Evolutionary conservation across 768 basidiomycete species (phyloP), one percentile per base, ranked within the genome.

Genomic region (Lyophyllum shimeji): DNA sequence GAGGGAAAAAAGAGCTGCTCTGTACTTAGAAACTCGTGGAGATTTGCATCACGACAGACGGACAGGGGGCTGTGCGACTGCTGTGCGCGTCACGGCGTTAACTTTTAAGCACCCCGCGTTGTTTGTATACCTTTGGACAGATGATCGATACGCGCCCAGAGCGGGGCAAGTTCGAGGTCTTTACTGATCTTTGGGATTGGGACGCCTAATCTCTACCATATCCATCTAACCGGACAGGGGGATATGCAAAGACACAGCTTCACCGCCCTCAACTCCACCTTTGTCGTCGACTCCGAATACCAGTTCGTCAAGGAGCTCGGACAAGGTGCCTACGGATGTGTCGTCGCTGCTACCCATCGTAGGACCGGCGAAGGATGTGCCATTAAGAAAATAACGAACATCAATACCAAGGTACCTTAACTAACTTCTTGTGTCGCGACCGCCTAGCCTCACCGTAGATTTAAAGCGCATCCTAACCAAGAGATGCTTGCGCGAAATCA

Each of bases 231-330:
- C 48, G 53, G 23, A 56, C 53, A 62, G 53, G 60, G 50, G 60
- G 69, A 58, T 61, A 87, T 89, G 83, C 84, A 86, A 66, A 78
- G 90, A 57, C 89, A 90, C 68, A 84, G 81, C 39, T 93, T 95
- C 74, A 86, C 81, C 58, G 81, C 93, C 3, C 84, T 95, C 65
- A 91, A 90, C 69, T 92, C 91, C 52, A 88, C 82, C 47, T 95
- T 95, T 67, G 74, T 93, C 58, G 91, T 96, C 69, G 93, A 95
- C 66, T 78, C 86, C 13, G 88, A 92, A 71, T 97, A 95, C 65
- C 84, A 90, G 67, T 96, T 91, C 70, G 92, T 95, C 73, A 98
- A 98, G 75, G 95, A 98, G 67, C 90, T 98, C 51, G 94, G 95
- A 27, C 93, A 95, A 71, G 94, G 95, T 62, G 94, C 95, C 20